These are phyloP conservation scores for Ulota crispa DNA, from an alignment of 225 moss, liverwort and hornwort species.

Conservation along the genomic window DNA sequence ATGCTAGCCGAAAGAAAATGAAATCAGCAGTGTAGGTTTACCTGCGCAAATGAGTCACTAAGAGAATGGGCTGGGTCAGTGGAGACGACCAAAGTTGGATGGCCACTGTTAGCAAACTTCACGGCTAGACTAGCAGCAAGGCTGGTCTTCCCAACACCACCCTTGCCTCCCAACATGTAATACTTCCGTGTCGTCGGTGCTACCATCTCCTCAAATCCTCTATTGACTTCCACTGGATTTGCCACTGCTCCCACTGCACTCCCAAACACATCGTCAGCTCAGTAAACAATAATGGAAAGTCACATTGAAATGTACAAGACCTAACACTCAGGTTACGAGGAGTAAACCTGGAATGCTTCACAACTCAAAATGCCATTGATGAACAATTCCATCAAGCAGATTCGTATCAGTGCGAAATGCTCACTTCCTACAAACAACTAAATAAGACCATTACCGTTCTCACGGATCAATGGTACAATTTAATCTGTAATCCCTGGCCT, in stretches of 20 bases:
- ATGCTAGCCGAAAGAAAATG: constrained; percentile 2
- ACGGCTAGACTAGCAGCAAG: constrained; percentile 91
- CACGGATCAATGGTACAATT: background rate
- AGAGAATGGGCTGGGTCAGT: constrained; percentile 95
- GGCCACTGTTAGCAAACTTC: constrained; percentile 91
- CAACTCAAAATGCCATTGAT: background rate
- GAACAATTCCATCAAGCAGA: background rate
- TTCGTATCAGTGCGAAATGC: constrained; percentile 4
- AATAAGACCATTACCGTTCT: background rate
- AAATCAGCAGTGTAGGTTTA: constrained; percentile 21
- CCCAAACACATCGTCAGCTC: constrained; percentile 17
- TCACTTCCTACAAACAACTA: background rate
- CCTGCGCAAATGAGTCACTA: constrained; percentile 98
- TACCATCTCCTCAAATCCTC: constrained; percentile 81
- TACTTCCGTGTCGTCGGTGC: constrained; percentile 77
- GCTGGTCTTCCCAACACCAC: constrained; percentile 96
- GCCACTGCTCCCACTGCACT: constrained; percentile 57
- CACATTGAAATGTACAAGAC: background rate
- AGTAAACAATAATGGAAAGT: background rate
- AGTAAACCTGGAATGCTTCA: background rate
- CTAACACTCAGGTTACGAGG: background rate
- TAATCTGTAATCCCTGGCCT: background rate
- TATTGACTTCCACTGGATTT: constrained; percentile 63
- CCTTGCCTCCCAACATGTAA: constrained; percentile 96
- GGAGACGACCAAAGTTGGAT: constrained; percentile 93